These are phyloP conservation scores for Rhodotorula babjevae DNA, from an alignment of 768 basidiomycete genomes.

Conservation along the genomic window DNA sequence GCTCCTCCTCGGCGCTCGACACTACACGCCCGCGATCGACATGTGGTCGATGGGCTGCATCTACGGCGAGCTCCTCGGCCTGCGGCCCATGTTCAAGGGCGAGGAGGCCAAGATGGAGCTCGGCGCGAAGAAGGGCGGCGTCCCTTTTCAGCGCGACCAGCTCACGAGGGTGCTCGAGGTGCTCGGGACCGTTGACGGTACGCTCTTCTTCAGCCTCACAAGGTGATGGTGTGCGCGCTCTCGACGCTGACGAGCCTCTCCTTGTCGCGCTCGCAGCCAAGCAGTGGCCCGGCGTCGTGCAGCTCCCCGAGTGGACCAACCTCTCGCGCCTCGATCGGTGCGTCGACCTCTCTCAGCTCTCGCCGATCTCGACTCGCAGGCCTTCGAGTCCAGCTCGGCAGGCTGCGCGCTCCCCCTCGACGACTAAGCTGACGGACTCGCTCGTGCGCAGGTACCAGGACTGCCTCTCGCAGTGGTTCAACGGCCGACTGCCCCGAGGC, in stretches of 20 bases:
- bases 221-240: too few species aligned
- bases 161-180: conserved; percentile 94
- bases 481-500: conserved; percentile 49
- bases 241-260: not conserved
- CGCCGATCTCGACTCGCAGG: too few species aligned
- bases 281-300: conserved; percentile 73
- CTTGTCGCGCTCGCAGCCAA: conserved; percentile 57
- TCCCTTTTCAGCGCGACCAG: conserved; percentile 95
- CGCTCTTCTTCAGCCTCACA: conserved; percentile 39
- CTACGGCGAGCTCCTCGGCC: conserved; percentile 85
- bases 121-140: conserved; percentile 69
- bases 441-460: conserved; percentile 56
- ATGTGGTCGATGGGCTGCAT: conserved; percentile 98
- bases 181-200: conserved; percentile 79
- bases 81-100: conserved; percentile 96
- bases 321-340: conserved; percentile 11
- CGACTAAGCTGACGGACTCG: not conserved
- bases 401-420: not conserved
- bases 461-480: conserved; percentile 67
- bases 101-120: conserved; percentile 92
- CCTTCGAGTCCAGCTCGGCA: too few species aligned
- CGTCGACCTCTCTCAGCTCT: not conserved
- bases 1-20: conserved; percentile 88
- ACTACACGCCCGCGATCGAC: conserved; percentile 92
- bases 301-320: conserved; percentile 38